These are phyloP conservation scores for Ramularia endophylla DNA, from an alignment of 2,329 filamentous ascomycete genomes.

Conservation along the genomic window DNA sequence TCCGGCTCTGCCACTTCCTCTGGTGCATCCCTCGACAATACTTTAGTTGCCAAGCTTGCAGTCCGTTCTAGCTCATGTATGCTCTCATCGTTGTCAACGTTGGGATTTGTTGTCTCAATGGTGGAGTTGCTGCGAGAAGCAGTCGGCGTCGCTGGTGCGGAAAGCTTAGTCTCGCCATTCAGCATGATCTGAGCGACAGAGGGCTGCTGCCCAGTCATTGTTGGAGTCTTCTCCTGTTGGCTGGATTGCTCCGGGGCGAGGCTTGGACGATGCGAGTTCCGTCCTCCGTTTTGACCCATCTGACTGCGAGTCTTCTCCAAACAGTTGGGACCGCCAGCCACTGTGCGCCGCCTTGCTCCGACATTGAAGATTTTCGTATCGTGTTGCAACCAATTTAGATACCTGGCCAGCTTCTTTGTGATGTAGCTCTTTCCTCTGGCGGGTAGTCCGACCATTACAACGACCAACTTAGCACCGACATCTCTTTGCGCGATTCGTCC, in stretches of 20 bases:
- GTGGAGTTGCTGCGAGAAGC: conserved; percentile 4
- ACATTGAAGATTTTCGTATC: conserved; percentile 97
- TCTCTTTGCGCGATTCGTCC: conserved; percentile 89
- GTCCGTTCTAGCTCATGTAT: conserved; percentile 18
- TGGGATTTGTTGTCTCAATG: too few species aligned
- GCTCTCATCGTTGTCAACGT: conserved; percentile 24
- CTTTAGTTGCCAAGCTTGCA: conserved; percentile 16
- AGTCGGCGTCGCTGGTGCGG: conserved; percentile 29
- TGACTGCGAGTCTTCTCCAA: conserved; percentile 28
- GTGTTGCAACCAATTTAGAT: conserved; percentile 96
- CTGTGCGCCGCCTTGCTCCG: conserved; percentile 79
- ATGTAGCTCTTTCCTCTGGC: conserved; percentile 98
- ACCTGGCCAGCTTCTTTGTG: conserved; percentile 94
- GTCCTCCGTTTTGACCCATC: conserved; percentile 8
- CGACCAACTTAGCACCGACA: conserved; percentile 92
- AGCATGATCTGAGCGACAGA: conserved; percentile 53
- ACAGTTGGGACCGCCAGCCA: conserved; percentile 52
- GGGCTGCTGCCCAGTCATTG: conserved; percentile 15
- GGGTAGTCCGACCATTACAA: conserved; percentile 96
- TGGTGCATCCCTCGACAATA: conserved; percentile 13
- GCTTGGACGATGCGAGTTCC: conserved; percentile 20
- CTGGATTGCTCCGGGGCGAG: conserved; percentile 18
- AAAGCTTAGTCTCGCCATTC: conserved; percentile 47
- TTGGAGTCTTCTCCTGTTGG: conserved; percentile 15
- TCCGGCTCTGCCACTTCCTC: conserved; percentile 11